Percentiles rank a stretch among this genome's conserved stretches.
These are phyloP conservation scores for Botryotinia narcissicola DNA, from an alignment of 2,329 filamentous ascomycete genomes.

Conservation along the genomic window DNA sequence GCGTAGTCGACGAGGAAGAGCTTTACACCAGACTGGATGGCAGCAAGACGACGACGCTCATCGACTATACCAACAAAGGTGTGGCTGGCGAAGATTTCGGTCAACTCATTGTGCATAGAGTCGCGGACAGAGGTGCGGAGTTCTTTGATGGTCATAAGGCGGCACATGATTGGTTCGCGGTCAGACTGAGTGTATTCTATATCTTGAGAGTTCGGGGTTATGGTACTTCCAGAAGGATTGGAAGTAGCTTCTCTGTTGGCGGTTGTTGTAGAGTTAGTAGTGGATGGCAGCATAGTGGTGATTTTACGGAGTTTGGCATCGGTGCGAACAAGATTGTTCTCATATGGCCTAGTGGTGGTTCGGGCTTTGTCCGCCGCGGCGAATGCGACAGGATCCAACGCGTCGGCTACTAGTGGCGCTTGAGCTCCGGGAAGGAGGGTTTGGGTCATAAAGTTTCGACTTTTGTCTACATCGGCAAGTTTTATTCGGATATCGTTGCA, in stretches of 20 bases:
- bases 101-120: constrained; percentile 78
- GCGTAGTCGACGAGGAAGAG: constrained; percentile 93
- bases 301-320: constrained; percentile 90
- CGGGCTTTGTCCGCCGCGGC: constrained; percentile 29
- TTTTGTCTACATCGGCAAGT: constrained; percentile 85
- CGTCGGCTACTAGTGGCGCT: constrained; percentile 37
- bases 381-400: constrained; percentile 27
- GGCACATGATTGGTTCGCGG: constrained; percentile 66
- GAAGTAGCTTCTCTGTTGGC: constrained; percentile 30
- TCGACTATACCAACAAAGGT: constrained; percentile 95
- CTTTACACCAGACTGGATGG: constrained; percentile 89
- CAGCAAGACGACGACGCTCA: constrained; percentile 79
- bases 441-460: constrained; percentile 91
- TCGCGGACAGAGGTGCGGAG: constrained; percentile 79
- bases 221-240: constrained; percentile 19
- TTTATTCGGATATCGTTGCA: constrained; percentile 76
- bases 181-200: constrained; percentile 71
- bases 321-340: constrained; percentile 87
- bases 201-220: constrained; percentile 43
- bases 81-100: constrained; percentile 81
- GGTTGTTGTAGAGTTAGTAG: constrained; percentile 35
- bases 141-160: constrained; percentile 80
- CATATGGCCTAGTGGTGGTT: constrained; percentile 63
- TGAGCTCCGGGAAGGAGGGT: constrained; percentile 73
- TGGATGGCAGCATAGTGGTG: constrained; percentile 84